Conservation (phyloP, 345 rosid species). For the Salix arbutifolia region DNA sequence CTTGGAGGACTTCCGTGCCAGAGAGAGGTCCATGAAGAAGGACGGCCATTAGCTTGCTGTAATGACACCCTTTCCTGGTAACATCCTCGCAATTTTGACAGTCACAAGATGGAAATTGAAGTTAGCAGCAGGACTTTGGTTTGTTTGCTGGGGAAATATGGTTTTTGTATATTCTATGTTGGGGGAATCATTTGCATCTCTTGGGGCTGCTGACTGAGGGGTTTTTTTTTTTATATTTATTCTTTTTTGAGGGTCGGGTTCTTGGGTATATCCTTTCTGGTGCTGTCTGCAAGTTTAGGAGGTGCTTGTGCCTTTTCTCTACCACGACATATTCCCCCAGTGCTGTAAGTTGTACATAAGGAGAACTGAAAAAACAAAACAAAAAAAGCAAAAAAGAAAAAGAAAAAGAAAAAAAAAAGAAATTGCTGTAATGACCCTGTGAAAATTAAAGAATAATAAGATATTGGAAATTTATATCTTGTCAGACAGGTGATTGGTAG, state of each 20-base stretch:
- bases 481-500: background rate
- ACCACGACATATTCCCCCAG: constrained; percentile 7
- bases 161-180: constrained; percentile 21
- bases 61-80: background rate
- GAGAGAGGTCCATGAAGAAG: constrained; percentile 40
- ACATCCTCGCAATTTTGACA: constrained; percentile 39
- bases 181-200: constrained; percentile 18
- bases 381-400: background rate
- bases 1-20: constrained; percentile 70
- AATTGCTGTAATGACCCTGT: constrained; percentile 27
- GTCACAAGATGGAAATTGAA: constrained; percentile 13
- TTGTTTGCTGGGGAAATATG: constrained; percentile 10
- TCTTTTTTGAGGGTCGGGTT: constrained; percentile 5
- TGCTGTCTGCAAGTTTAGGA: constrained; percentile 28
- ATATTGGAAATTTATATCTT: constrained; percentile 18
- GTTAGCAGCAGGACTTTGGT: constrained; percentile 13
- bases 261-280: background rate
- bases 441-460: constrained; percentile 44
- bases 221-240: background rate
- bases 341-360: constrained; percentile 42
- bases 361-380: background rate
- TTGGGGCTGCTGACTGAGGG: constrained; percentile 26
- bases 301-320: constrained; percentile 19
- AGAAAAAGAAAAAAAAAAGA: background rate
- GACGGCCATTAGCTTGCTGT: constrained; percentile 24